phyloP scores from a whole-genome alignment of 192 early-diverging fungal species.

The Mortierella antarctica region DNA sequence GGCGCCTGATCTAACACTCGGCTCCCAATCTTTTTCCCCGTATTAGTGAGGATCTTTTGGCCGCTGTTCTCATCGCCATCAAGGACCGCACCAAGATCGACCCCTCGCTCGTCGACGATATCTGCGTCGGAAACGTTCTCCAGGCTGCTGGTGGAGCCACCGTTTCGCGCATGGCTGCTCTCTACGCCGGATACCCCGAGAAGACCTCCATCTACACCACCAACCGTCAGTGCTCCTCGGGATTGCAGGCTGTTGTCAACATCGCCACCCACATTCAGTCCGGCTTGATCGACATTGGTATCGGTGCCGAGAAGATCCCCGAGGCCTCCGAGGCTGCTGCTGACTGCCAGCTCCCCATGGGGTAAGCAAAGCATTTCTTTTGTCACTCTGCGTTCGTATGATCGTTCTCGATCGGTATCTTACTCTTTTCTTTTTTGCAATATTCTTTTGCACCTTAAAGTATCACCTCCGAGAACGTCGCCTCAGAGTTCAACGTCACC shows the following conservation, averaged over 20 bases:
- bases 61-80: slow-evolving; percentile 78
- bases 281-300: slow-evolving; percentile 90
- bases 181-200: slow-evolving; percentile 92
- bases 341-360: slow-evolving; percentile 92
- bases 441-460: slow-evolving; percentile 6
- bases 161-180: slow-evolving; percentile 87
- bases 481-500: slow-evolving; percentile 84
- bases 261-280: slow-evolving; percentile 88
- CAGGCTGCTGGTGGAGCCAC: slow-evolving; percentile 91
- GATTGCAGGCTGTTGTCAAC: slow-evolving; percentile 86
- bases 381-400: not conserved
- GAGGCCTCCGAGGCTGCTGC: slow-evolving; percentile 72
- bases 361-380: slow-evolving; percentile 36
- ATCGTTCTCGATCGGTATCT: not conserved
- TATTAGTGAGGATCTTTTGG: slow-evolving; percentile 75
- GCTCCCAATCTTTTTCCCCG: not conserved
- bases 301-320: slow-evolving; percentile 87
- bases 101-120: slow-evolving; percentile 86
- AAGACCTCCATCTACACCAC: slow-evolving; percentile 83
- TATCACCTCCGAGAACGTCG: slow-evolving; percentile 98
- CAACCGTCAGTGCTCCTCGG: slow-evolving; percentile 95
- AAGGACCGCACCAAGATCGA: slow-evolving; percentile 84
- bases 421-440: not conserved
- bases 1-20: not conserved
- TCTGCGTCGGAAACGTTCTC: slow-evolving; percentile 93